A percentile compares a stretch with the other conserved stretches of the same genome.
Evolutionary conservation across 192 early-diverging fungal species (phyloP).

Genomic region (Martensiomyces pterosporus): DNA sequence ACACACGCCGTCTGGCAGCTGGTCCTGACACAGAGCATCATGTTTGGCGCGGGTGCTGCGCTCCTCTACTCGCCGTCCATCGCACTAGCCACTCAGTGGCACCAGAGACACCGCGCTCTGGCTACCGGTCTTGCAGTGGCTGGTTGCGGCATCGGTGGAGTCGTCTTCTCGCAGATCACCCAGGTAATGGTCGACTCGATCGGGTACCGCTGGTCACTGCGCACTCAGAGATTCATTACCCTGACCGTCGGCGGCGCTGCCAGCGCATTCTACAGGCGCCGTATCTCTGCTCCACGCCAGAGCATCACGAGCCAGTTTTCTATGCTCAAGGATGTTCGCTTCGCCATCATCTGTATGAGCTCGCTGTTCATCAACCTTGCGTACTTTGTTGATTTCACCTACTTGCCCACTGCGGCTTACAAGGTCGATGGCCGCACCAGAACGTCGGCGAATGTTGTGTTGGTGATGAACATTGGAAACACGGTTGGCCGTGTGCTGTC

Average conservation of each 20-base stretch:
- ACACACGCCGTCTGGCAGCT: conserved; percentile 59
- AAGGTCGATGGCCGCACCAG: conserved; percentile 23
- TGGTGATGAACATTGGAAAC: conserved; percentile 42
- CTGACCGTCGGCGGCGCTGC: conserved; percentile 23
- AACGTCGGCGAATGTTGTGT: conserved; percentile 18
- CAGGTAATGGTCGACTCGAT: conserved; percentile 54
- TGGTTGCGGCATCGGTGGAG: conserved; percentile 71
- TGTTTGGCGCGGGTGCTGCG: conserved; percentile 68
- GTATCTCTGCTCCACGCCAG: conserved; percentile 11
- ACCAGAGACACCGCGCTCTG: conserved; percentile 58
- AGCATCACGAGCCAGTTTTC: conserved; percentile 9
- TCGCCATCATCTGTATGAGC: conserved; percentile 14
- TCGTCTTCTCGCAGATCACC: conserved; percentile 56
- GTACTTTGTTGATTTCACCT: conserved; percentile 33
- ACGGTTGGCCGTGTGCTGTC: conserved; percentile 28
- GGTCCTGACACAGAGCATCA: conserved; percentile 63
- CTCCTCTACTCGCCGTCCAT: conserved; percentile 67
- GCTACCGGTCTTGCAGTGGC: conserved; percentile 73
- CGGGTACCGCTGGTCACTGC: conserved; percentile 30
- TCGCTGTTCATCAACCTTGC: conserved; percentile 25
- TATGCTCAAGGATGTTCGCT: too few relatives aligned
- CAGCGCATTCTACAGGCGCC: conserved; percentile 21
- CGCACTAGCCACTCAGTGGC: conserved; percentile 68
- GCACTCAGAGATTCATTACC: conserved; percentile 17
- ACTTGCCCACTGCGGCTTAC: conserved; percentile 41